A percentile compares a stretch with the other conserved stretches of the same genome.
Conservation (phyloP, 2,329 filamentous ascomycete genomes). For the Beauveria brongniartii region DNA sequence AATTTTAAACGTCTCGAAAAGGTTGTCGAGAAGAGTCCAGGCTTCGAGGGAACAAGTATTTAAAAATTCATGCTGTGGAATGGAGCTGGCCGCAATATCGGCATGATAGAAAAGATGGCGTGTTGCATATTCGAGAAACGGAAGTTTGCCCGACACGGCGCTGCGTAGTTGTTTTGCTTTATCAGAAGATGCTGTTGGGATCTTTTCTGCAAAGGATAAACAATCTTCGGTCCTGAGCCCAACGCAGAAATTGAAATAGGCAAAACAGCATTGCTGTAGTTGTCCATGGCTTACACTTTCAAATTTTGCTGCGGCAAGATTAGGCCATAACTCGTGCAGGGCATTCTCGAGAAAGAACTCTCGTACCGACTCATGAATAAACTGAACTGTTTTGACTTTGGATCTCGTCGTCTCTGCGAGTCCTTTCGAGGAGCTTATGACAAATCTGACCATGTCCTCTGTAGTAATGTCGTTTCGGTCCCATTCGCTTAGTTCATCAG, state of each 20-base stretch:
- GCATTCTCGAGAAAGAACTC: slow-evolving; percentile 37
- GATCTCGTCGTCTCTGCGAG: slow-evolving; percentile 29
- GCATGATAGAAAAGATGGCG: slow-evolving; percentile 14
- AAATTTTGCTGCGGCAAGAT: not conserved
- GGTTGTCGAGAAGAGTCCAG: not conserved
- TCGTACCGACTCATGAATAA: slow-evolving; percentile 41
- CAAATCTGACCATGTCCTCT: slow-evolving; percentile 23
- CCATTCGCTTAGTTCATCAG: slow-evolving; percentile 12
- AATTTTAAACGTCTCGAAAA: slow-evolving; percentile 1
- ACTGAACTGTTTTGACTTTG: slow-evolving; percentile 27
- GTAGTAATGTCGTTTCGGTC: slow-evolving; percentile 16
- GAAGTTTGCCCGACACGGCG: not conserved
- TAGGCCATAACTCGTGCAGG: slow-evolving; percentile 12
- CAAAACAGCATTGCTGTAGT: slow-evolving; percentile 11
- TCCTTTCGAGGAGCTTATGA: slow-evolving; percentile 36
- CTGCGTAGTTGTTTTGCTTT: not conserved
- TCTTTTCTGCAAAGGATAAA: no score
- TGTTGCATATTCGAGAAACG: slow-evolving; percentile 13
- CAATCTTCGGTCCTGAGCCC: fast-evolving
- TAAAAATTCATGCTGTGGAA: not conserved
- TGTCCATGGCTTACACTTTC: slow-evolving; percentile 9
- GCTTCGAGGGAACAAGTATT: not conserved
- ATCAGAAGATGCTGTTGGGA: not conserved
- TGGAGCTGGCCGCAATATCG: not conserved
- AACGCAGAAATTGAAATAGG: not conserved